A percentile compares a stretch with the other conserved stretches of the same genome.
Conservation (phyloP, 768 basidiomycete species). For the Pholiota molesta region DNA sequence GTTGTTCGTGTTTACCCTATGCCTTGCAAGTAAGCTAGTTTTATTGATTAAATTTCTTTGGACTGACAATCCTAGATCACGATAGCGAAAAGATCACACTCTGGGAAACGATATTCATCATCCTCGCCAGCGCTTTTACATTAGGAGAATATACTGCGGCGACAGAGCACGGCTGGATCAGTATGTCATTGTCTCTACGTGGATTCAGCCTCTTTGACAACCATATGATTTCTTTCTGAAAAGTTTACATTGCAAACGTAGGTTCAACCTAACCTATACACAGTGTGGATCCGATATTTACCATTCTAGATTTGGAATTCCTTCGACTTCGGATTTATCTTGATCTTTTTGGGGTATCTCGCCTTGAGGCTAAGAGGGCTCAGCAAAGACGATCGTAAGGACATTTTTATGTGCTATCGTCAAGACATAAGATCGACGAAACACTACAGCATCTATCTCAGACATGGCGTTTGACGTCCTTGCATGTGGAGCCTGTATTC, state of each 20-base stretch:
- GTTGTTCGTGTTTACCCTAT: constrained; percentile 70
- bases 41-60: neutral
- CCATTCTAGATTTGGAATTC: constrained; percentile 81
- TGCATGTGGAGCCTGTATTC: constrained; percentile 81
- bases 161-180: constrained; percentile 86
- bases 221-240: neutral
- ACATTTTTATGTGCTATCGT: constrained; percentile 11
- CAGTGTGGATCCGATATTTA: constrained; percentile 1
- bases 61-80: constrained; percentile 46
- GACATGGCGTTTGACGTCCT: constrained; percentile 81
- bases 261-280: constrained; percentile 5
- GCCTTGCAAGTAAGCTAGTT: constrained; percentile 64
- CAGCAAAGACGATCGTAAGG: constrained; percentile 50
- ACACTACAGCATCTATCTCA: constrained; percentile 46
- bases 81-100: constrained; percentile 50
- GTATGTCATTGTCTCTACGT: constrained; percentile 45
- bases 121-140: constrained; percentile 78
- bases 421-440: constrained; percentile 1
- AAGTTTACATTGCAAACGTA: constrained; percentile 86
- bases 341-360: constrained; percentile 71
- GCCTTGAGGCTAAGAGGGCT: constrained; percentile 69
- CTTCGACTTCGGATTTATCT: constrained; percentile 77
- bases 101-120: constrained; percentile 75
- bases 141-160: constrained; percentile 88
- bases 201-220: neutral